These are phyloP conservation scores for Geosiphon pyriformis DNA, from an alignment of 192 early-diverging fungal species.

Conservation along the genomic window DNA sequence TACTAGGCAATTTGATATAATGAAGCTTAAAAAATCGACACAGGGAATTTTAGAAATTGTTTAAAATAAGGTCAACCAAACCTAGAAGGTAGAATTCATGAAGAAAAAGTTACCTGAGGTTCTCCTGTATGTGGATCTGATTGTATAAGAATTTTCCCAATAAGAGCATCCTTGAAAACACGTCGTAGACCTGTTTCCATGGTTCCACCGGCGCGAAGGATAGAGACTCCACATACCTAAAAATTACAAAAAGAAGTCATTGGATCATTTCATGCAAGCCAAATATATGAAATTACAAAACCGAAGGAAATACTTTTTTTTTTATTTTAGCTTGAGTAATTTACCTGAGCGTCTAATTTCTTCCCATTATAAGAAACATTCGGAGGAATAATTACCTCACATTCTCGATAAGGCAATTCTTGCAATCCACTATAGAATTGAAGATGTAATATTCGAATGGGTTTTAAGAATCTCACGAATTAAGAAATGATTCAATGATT, in stretches of 20 bases:
- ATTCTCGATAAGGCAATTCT: slow-evolving; percentile 47
- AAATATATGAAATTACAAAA: no score
- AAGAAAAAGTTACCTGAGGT: slow-evolving; percentile 62
- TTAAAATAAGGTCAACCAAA: not conserved
- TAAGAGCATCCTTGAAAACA: slow-evolving; percentile 72
- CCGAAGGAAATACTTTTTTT: no score
- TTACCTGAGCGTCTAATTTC: slow-evolving; percentile 30
- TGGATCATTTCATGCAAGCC: no score
- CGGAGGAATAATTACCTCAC: slow-evolving; percentile 55
- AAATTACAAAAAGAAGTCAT: no score
- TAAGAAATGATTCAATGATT: slow-evolving; percentile 11
- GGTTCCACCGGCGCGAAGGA: slow-evolving; percentile 82
- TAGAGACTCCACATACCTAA: slow-evolving; percentile 71
- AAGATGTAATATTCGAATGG: not conserved
- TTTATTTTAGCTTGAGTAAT: no score
- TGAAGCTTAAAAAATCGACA: slow-evolving; percentile 50
- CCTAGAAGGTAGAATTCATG: not conserved
- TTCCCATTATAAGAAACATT: slow-evolving; percentile 49
- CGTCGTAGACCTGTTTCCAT: slow-evolving; percentile 85
- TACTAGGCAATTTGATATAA: slow-evolving; percentile 73
- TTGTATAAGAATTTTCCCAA: slow-evolving; percentile 91
- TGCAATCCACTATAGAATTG: slow-evolving; percentile 49
- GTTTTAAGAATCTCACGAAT: not conserved
- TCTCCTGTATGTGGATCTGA: slow-evolving; percentile 74
- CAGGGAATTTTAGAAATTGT: slow-evolving; percentile 1